phyloP scores from a whole-genome alignment of 2,329 filamentous ascomycete species.

The Sporothrix brasiliensis region DNA sequence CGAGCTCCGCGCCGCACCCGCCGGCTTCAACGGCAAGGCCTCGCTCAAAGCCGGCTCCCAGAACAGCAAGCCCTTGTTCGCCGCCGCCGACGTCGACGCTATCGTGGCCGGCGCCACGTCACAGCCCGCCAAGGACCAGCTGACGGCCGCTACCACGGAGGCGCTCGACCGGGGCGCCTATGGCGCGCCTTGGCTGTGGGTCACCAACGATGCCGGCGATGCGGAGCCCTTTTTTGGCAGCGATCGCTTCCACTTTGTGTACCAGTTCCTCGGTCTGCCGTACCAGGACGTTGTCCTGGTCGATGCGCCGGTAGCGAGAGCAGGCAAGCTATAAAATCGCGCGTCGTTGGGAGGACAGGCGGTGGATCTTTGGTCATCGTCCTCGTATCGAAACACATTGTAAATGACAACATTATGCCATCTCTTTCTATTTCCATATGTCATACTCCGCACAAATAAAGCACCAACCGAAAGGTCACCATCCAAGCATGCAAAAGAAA shows the following conservation, averaged over 20 bases:
- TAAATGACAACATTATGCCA: slow-evolving; percentile 8
- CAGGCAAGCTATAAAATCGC: slow-evolving; percentile 10
- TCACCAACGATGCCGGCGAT: slow-evolving; percentile 58
- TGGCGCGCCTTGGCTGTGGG: slow-evolving; percentile 77
- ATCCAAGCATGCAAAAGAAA: neutral
- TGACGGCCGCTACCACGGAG: slow-evolving; percentile 61
- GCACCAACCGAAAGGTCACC: neutral
- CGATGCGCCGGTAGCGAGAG: neutral
- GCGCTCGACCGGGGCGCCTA: slow-evolving; percentile 70
- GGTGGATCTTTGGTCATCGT: too few species aligned
- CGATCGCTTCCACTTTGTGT: slow-evolving; percentile 72
- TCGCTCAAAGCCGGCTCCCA: neutral
- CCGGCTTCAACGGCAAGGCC: slow-evolving; percentile 30
- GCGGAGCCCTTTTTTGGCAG: slow-evolving; percentile 76
- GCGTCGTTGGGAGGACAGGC: neutral
- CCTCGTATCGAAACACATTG: too few species aligned
- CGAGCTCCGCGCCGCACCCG: slow-evolving; percentile 43
- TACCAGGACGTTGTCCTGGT: slow-evolving; percentile 53
- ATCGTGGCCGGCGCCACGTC: slow-evolving; percentile 59
- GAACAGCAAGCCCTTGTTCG: slow-evolving; percentile 48
- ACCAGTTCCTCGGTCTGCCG: slow-evolving; percentile 64
- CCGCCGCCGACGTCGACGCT: slow-evolving; percentile 53
- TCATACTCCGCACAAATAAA: neutral
- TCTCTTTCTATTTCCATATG: slow-evolving; percentile 10
- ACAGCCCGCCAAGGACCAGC: slow-evolving; percentile 47